Evolutionary conservation across 768 basidiomycete species (phyloP).

Genomic region (Termitomyces heimii): DNA sequence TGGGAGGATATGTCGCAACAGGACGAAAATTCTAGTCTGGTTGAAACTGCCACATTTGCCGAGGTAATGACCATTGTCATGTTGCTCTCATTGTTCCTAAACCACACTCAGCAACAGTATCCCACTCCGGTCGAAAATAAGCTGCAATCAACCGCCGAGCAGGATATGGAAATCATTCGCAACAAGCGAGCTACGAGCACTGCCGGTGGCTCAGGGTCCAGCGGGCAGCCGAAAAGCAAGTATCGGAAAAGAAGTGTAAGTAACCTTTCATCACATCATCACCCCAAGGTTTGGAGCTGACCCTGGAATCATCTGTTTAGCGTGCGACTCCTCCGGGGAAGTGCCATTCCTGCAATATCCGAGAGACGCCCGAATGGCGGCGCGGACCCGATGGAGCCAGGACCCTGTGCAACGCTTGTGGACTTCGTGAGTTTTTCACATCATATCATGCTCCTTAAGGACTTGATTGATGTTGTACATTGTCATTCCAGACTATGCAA

Average conservation of each 20-base stretch:
- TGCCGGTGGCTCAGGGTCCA: conserved; percentile 42
- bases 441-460: background rate
- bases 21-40: conserved; percentile 28
- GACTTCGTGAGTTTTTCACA: conserved; percentile 55
- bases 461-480: background rate
- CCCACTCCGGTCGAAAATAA: conserved; percentile 25
- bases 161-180: conserved; percentile 82
- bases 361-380: conserved; percentile 87
- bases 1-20: conserved; percentile 69
- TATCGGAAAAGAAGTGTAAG: conserved; percentile 84
- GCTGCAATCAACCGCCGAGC: conserved; percentile 62
- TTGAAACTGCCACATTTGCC: conserved; percentile 20
- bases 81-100: background rate
- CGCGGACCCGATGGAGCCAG: conserved; percentile 80
- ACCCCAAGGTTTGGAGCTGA: conserved; percentile 9
- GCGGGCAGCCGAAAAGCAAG: conserved; percentile 66
- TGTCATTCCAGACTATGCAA: conserved; percentile 63
- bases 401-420: conserved; percentile 83
- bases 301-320: conserved; percentile 37
- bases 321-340: conserved; percentile 83
- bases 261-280: conserved; percentile 12
- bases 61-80: conserved; percentile 22
- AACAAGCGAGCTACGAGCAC: conserved; percentile 74
- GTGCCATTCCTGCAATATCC: conserved; percentile 83
- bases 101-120: conserved; percentile 18